Evolutionary conservation across 345 rosid species (phyloP), one percentile per base, ranked within the genome.

Genomic region (Gossypium raimondii): DNA sequence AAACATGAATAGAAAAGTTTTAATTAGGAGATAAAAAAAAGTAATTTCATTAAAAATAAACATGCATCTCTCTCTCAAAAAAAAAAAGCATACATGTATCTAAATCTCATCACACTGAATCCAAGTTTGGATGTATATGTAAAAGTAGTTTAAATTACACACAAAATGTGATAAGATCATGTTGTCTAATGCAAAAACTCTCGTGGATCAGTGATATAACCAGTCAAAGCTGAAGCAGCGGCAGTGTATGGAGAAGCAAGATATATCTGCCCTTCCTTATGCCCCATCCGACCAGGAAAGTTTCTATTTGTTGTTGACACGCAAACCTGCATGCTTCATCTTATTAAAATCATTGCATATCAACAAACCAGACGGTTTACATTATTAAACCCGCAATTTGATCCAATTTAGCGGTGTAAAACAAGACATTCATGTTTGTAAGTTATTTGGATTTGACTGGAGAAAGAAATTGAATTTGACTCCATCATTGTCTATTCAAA

Each of bases 201-300:
- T 71, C 99, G 86, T 18, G 99, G 99, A 81, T 93, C 99, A 16
- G 94, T 89, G 64, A 95, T 97, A 78, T 76, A 83, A 43, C 99
- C 99, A 0, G 97, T 95, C 84, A 95, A 80, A 61, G 98, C 99
- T 22, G 99, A 93, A 13, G 99, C 98, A 17, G 99, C 97, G 4
- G 99, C 98, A 0, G 98, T 95, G 78, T 82, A 93, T 0, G 98
- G 98, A 11, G 98, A 95, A 38, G 97, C 99, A 25, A 93, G 88
- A 82, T 95, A 93, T 56, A 95, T 90, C 83, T 95, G 94, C 25
- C 99, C 99, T 90, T 95, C 99, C 84, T 78, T 95, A 86, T 95
- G 98, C 43, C 99, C 99, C 99, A 95, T 95, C 70, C 98, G 85
- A 12, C 99, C 99, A 0, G 99, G 99, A 89, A 95, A 93, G 86